Evolutionary conservation across 2,329 filamentous ascomycete genomes (phyloP).

Genomic region (Stemphylium vesicarium): DNA sequence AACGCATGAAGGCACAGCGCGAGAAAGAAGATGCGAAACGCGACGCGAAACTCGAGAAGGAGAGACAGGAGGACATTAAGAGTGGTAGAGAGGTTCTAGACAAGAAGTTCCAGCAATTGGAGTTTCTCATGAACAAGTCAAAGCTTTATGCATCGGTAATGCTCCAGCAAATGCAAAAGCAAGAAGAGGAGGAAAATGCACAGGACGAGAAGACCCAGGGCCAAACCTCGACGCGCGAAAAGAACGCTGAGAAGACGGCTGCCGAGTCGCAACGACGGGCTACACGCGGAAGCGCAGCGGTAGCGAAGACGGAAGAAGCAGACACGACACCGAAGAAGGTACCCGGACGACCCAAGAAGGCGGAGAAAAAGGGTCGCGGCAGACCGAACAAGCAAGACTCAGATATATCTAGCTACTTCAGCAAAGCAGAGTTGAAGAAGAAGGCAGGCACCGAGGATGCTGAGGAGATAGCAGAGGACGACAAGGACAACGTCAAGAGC

Average conservation of each 20-base stretch:
- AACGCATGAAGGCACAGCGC: constrained; percentile 51
- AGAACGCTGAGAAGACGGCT: constrained; percentile 55
- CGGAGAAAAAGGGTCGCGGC: constrained; percentile 39
- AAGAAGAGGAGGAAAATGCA: constrained; percentile 56
- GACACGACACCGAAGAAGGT: constrained; percentile 32
- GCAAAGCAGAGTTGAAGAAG: constrained; percentile 63
- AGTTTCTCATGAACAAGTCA: constrained; percentile 58
- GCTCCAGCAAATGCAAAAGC: constrained; percentile 60
- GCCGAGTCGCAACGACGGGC: constrained; percentile 55
- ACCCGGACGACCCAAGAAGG: constrained; percentile 51
- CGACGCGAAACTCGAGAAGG: constrained; percentile 52
- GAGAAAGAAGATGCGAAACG: constrained; percentile 55
- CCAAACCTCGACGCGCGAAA: constrained; percentile 54
- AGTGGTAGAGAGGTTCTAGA: constrained; percentile 55
- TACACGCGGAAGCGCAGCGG: constrained; percentile 48
- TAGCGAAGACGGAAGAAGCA: constrained; percentile 24
- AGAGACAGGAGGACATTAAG: constrained; percentile 55
- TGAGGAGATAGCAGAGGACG: constrained; percentile 63
- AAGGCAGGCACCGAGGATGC: constrained; percentile 61
- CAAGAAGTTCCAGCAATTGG: constrained; percentile 59
- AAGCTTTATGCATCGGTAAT: constrained; percentile 59
- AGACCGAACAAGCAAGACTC: constrained; percentile 48
- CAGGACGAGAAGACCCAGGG: constrained; percentile 55
- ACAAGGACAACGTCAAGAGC: constrained; percentile 63
- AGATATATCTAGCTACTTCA: constrained; percentile 66